Base-by-base conservation (phyloP, 345 rosid genomes). In the Gossypium australe region DNA sequence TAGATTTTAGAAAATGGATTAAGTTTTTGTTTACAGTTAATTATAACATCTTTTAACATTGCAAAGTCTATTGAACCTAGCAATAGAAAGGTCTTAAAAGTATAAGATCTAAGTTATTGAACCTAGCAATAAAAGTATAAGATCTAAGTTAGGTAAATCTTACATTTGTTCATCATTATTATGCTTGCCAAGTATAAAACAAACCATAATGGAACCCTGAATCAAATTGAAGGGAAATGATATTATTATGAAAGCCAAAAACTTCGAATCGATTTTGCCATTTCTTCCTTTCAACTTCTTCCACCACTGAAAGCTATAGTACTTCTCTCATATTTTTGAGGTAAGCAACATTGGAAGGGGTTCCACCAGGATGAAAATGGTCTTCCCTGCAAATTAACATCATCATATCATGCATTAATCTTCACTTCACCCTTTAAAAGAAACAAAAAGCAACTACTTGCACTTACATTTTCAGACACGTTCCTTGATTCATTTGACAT, bases 391-490 rank as follows among this genome's bases (percentile, higher is more conserved):
- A 5, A 69, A 56, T 56, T 56, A 56, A 69, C 44, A 49, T 27
- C 44, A 25, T 25, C 27, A 49, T 55, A 57, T 10, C 13, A 69
- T 69, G 45, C 14, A 67, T 69, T 69, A 69, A 49, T 51, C 22
- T 64, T 41, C 18, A 64, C 2, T 57, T 55, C 59, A 22, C 27
- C 59, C 24, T 55, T 51, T 27, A 20, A 20, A 12, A 43, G 1
- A 18, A 1, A 44, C n/a, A 22, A 18, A 43, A 43, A 18, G 38
- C 38, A 65, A 9, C 45, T 25, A 63, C 49, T 49, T 43, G 27
- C 29, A 78, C 85, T 80, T 76, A 82, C 85, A 13, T 48, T 13
- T 17, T 73, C 69, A 56, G 79, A 53, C 43, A 24, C 70, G 69
- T 56, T 22, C 10, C 70, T 70, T 74, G 72, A 38, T 58, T 74